phyloP scores from a whole-genome alignment of 1,284 basidiomycete genomes.

The Moesziomyces globuligerus region DNA sequence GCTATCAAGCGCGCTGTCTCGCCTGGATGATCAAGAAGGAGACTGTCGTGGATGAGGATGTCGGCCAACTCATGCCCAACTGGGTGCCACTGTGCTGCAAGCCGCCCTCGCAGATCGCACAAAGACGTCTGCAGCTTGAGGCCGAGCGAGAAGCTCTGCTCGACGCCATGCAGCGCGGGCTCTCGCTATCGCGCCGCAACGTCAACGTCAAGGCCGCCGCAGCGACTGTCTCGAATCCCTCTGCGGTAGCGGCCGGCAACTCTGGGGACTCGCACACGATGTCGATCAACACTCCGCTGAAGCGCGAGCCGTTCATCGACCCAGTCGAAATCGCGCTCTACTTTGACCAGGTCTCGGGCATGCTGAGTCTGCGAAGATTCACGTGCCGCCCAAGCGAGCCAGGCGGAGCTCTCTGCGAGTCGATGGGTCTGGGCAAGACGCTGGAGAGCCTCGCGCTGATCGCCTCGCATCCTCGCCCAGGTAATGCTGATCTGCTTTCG shows the following conservation, averaged over 20 bases:
- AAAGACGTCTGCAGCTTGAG: slow-evolving; percentile 28
- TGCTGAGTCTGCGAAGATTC: slow-evolving; percentile 40
- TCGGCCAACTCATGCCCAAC: slow-evolving; percentile 29
- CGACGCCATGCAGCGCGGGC: slow-evolving; percentile 22
- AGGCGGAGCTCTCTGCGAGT: slow-evolving; percentile 55
- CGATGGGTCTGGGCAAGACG: slow-evolving; percentile 55
- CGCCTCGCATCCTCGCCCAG: slow-evolving; percentile 38
- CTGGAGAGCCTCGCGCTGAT: slow-evolving; percentile 47
- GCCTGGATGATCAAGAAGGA: slow-evolving; percentile 49
- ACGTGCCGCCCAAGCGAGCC: slow-evolving; percentile 37
- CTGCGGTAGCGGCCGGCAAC: not conserved
- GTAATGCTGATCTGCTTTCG: slow-evolving; percentile 18
- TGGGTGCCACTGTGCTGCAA: slow-evolving; percentile 44
- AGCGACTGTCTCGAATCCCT: not conserved
- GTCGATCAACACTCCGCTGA: slow-evolving; percentile 1
- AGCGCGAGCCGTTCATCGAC: slow-evolving; percentile 43
- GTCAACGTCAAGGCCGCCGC: slow-evolving; percentile 25
- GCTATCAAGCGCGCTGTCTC: slow-evolving; percentile 46
- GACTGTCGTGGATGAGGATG: slow-evolving; percentile 33
- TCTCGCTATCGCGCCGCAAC: slow-evolving; percentile 23
- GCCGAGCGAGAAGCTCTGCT: slow-evolving; percentile 25
- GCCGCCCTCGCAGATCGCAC: slow-evolving; percentile 6
- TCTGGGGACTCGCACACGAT: not conserved
- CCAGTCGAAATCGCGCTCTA: slow-evolving; percentile 29
- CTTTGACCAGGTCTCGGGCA: slow-evolving; percentile 45